Evolutionary conservation across 345 rosid species (phyloP).

Genomic region (Arabis alpina): DNA sequence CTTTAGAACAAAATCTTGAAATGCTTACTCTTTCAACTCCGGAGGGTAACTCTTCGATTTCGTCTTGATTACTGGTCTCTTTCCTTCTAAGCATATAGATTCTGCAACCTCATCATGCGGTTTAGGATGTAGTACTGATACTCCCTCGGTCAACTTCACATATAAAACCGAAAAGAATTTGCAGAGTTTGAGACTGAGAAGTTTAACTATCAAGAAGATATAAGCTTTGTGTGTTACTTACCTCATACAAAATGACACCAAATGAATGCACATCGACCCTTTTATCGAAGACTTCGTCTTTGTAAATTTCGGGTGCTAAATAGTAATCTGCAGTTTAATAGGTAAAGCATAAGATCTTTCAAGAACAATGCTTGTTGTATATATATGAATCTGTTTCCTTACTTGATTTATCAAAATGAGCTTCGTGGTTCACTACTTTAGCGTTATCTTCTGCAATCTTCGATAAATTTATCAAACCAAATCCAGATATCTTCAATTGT

Average conservation of each 20-base stretch:
- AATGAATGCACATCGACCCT: slow-evolving; percentile 85
- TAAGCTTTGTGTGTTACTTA: slow-evolving; percentile 40
- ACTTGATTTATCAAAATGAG: slow-evolving; percentile 61
- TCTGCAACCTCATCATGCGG: slow-evolving; percentile 67
- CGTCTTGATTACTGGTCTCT: slow-evolving; percentile 69
- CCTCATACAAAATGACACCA: slow-evolving; percentile 89
- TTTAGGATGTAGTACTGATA: slow-evolving; percentile 73
- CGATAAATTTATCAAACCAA: slow-evolving; percentile 70
- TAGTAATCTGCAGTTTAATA: slow-evolving; percentile 59
- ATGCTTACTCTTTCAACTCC: slow-evolving; percentile 76
- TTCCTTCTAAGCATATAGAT: slow-evolving; percentile 68
- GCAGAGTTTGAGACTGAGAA: slow-evolving; percentile 7
- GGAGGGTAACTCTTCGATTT: slow-evolving; percentile 56
- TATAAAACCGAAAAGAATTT: not conserved
- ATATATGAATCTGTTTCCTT: slow-evolving; percentile 37
- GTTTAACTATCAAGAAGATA: not conserved
- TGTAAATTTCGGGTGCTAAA: slow-evolving; percentile 82
- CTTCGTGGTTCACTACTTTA: slow-evolving; percentile 51
- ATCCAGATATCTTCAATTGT: slow-evolving; percentile 83
- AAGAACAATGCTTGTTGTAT: slow-evolving; percentile 21
- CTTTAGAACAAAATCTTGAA: not conserved
- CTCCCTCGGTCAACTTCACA: slow-evolving; percentile 87
- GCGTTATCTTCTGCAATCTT: slow-evolving; percentile 64
- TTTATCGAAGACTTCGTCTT: slow-evolving; percentile 65
- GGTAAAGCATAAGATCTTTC: slow-evolving; percentile 6